Conservation (phyloP, 192 early-diverging fungal genomes). For the Linnemannia elongata region DNA sequence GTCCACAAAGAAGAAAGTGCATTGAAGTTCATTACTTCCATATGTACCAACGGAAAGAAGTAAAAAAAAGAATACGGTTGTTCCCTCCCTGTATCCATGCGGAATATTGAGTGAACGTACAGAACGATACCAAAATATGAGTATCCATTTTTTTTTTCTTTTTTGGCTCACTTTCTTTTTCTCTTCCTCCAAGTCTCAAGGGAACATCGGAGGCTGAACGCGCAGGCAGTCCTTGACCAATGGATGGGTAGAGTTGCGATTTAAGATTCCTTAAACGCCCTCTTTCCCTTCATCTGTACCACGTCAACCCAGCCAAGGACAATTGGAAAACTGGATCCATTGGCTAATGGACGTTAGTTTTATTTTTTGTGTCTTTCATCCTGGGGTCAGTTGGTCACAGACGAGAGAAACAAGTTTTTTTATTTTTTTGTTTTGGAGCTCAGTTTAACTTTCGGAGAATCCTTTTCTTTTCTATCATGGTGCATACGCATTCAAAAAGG, state of each 20-base stretch:
- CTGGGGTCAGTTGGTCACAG: constrained; percentile 20
- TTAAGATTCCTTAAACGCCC: constrained; percentile 38
- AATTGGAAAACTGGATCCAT: constrained; percentile 17
- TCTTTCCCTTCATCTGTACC: constrained; percentile 10
- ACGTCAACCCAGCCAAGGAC: not conserved
- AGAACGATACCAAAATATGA: not conserved
- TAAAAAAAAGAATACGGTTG: not conserved
- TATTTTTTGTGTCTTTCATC: not conserved
- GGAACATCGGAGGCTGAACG: constrained; percentile 2
- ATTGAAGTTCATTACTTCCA: not conserved
- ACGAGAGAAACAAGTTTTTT: not conserved
- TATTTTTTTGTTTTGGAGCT: not conserved
- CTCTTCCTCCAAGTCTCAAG: not conserved
- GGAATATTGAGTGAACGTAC: not conserved
- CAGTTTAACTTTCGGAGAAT: not conserved
- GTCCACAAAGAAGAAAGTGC: not conserved
- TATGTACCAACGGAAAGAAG: not conserved
- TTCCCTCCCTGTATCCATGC: not conserved
- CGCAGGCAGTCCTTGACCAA: not conserved
- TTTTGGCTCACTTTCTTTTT: not conserved
- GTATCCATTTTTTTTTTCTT: constrained; percentile 6
- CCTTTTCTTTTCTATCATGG: not conserved
- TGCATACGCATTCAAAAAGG: not conserved
- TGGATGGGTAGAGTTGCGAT: not conserved
- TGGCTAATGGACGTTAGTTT: not conserved